Evolutionary conservation across 1,139 yeast species (phyloP).

Genomic region (Taiozyma sp.): DNA sequence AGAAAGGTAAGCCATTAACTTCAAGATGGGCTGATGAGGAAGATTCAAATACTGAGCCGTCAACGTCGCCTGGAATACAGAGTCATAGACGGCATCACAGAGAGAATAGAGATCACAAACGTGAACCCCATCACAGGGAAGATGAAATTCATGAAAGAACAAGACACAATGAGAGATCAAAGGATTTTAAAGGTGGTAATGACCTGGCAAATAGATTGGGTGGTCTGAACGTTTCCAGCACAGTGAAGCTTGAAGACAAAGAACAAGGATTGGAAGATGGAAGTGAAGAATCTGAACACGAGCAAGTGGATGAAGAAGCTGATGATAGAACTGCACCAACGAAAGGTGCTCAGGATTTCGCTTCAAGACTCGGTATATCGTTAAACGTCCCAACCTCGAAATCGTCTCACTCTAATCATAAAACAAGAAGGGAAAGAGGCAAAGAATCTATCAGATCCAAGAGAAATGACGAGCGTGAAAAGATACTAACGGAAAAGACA

Average conservation of each 20-base stretch:
- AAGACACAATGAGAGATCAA: constrained; percentile 3
- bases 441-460: neutral
- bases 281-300: neutral
- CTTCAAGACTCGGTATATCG: constrained; percentile 17
- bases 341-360: constrained; percentile 17
- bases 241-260: neutral
- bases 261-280: constrained; percentile 7
- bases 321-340: constrained; percentile 13
- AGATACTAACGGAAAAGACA: constrained; percentile 8
- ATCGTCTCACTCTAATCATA: neutral
- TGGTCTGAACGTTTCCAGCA: neutral
- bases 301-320: neutral
- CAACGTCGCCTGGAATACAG: neutral
- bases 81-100: neutral
- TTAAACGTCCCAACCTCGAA: neutral
- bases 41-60: constrained; percentile 1
- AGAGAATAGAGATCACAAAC: neutral
- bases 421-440: neutral
- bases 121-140: neutral
- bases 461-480: constrained; percentile 10
- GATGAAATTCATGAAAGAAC: neutral
- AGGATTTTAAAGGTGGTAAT: constrained; percentile 16
- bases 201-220: constrained; percentile 20
- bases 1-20: constrained; percentile 11
- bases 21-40: constrained; percentile 13